Percentiles rank a stretch among this genome's conserved stretches.
Evolutionary conservation across 306 rosid species (phyloP).

Genomic region (Vigna angularis): DNA sequence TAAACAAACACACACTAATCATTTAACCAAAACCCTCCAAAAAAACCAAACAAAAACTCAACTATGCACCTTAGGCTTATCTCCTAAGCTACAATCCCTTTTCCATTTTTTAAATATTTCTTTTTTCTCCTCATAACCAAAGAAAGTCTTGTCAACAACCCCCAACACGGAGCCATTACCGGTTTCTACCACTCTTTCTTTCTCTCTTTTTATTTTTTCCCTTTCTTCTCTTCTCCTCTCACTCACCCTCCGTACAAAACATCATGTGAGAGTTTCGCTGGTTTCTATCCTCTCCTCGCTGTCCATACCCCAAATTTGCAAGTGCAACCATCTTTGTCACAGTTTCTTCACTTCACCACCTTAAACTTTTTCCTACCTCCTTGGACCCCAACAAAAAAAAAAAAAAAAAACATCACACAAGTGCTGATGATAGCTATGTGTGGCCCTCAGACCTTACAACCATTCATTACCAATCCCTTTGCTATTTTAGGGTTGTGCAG

Average conservation of each 20-base stretch:
- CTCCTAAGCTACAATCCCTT: constrained; percentile 37
- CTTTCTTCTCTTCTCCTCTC: not conserved
- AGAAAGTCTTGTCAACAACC: constrained; percentile 70
- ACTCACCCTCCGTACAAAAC: constrained; percentile 34
- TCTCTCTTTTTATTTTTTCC: not conserved
- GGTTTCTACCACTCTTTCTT: constrained; percentile 43
- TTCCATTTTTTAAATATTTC: constrained; percentile 48
- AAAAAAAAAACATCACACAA: not conserved
- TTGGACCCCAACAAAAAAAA: constrained; percentile 4
- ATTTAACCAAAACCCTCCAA: constrained; percentile 20
- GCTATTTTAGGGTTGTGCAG: not conserved
- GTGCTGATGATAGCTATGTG: not conserved
- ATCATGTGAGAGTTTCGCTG: constrained; percentile 39
- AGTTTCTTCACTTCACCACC: constrained; percentile 6
- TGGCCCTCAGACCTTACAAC: not conserved
- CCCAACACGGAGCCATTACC: constrained; percentile 51
- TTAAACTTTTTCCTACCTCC: constrained; percentile 1
- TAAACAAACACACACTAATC: not conserved
- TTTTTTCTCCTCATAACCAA: constrained; percentile 39
- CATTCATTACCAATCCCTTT: not conserved
- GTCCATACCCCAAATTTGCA: constrained; percentile 30
- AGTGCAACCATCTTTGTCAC: constrained; percentile 24
- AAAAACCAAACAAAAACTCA: not conserved
- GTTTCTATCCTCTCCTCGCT: constrained; percentile 29
- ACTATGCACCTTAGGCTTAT: constrained; percentile 29